These are phyloP conservation scores for Eimeria maxima DNA, from an alignment of 169 alveolate genomes.

Conservation along the genomic window DNA sequence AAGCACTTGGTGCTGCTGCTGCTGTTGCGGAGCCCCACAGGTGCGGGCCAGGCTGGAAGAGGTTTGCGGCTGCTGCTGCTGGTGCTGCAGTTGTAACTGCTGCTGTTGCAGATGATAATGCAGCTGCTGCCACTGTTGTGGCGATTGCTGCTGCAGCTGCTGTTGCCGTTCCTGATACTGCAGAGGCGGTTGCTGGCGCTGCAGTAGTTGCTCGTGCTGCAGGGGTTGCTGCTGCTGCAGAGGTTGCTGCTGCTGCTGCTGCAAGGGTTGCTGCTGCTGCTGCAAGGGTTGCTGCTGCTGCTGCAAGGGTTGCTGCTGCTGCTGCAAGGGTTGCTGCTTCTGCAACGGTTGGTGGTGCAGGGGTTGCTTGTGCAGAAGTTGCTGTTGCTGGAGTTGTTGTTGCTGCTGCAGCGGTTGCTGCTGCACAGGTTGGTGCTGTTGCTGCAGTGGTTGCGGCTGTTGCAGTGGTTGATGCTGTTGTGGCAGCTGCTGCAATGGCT, in stretches of 20 bases:
- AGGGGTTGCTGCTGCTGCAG: background rate
- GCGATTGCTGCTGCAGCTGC: background rate
- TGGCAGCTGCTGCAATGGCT: background rate
- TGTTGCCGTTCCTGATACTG: background rate
- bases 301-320: constrained; percentile 2
- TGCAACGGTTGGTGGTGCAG: background rate
- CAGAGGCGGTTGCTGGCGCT: background rate
- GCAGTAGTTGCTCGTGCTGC: background rate
- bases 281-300: background rate
- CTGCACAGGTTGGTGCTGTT: background rate
- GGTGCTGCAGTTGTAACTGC: constrained; percentile 28
- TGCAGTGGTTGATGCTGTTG: background rate
- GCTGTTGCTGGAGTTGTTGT: background rate
- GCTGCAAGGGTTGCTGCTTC: background rate
- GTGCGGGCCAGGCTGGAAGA: too few species aligned
- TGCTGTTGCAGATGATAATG: background rate
- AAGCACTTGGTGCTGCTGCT: background rate
- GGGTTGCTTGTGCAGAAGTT: background rate
- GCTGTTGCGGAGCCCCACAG: background rate
- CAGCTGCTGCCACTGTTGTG: background rate
- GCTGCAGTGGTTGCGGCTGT: background rate
- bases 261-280: background rate
- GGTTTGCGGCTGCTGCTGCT: constrained; percentile 24
- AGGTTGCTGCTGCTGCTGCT: background rate
- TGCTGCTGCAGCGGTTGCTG: constrained; percentile 15